phyloP scores from a whole-genome alignment of 179 eudicot genomes.

The Drosera spatulata region DNA sequence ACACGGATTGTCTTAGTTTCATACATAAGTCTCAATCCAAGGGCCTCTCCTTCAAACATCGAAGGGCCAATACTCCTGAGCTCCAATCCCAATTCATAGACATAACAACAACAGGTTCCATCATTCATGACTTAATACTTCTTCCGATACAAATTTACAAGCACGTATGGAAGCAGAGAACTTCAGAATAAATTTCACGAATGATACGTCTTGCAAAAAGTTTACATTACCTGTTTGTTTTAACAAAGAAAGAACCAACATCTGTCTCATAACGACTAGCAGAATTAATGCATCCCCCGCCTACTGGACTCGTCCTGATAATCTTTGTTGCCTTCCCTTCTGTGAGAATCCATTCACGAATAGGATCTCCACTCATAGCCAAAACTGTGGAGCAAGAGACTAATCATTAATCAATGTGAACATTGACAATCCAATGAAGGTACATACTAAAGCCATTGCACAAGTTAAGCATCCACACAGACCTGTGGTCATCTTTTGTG shows the following conservation, averaged over 20 bases:
- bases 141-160: too few relatives aligned
- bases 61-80: slow-evolving; percentile 71
- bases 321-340: slow-evolving; percentile 83
- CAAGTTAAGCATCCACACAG: too few relatives aligned
- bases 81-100: slow-evolving; percentile 1
- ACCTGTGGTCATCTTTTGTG: too few relatives aligned
- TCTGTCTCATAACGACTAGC: slow-evolving; percentile 81
- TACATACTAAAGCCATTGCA: too few relatives aligned
- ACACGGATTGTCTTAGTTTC: slow-evolving; percentile 80
- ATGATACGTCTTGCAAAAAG: too few relatives aligned
- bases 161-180: too few relatives aligned
- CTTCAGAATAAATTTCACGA: too few relatives aligned
- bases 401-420: too few relatives aligned
- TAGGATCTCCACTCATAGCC: slow-evolving; percentile 71
- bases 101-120: neutral
- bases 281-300: slow-evolving; percentile 93
- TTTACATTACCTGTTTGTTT: slow-evolving; percentile 59
- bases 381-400: slow-evolving; percentile 27
- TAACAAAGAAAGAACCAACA: slow-evolving; percentile 87
- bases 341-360: slow-evolving; percentile 78
- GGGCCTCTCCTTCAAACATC: slow-evolving; percentile 97
- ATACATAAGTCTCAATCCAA: slow-evolving; percentile 77
- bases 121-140: too few relatives aligned
- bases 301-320: slow-evolving; percentile 54
- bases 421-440: too few relatives aligned